These are phyloP conservation scores for Camelina neglecta DNA, from an alignment of 345 rosid species.

Conservation along the genomic window DNA sequence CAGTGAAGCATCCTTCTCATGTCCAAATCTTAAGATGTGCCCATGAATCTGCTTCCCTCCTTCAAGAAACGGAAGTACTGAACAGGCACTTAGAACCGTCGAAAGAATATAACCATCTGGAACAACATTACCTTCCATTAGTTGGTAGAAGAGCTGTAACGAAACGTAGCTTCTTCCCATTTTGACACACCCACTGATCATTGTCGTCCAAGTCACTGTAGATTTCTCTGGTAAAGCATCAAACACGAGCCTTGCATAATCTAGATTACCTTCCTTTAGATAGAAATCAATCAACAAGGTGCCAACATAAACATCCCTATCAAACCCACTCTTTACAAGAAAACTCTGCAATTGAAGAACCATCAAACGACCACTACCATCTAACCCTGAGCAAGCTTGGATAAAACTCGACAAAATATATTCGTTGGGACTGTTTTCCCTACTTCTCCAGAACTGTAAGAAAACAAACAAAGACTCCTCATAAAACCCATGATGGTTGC, in stretches of 20 bases:
- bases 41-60: slow-evolving; percentile 83
- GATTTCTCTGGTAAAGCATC: slow-evolving; percentile 59
- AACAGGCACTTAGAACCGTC: slow-evolving; percentile 66
- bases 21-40: slow-evolving; percentile 58
- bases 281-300: slow-evolving; percentile 67
- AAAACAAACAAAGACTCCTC: slow-evolving; percentile 56
- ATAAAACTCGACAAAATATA: slow-evolving; percentile 71
- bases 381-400: slow-evolving; percentile 55
- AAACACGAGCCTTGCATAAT: slow-evolving; percentile 65
- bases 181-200: slow-evolving; percentile 65
- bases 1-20: slow-evolving; percentile 64
- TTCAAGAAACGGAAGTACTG: slow-evolving; percentile 52
- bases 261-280: slow-evolving; percentile 52
- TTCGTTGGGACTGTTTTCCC: slow-evolving; percentile 54
- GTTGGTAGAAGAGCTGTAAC: slow-evolving; percentile 53
- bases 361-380: slow-evolving; percentile 29
- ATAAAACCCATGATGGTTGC: slow-evolving; percentile 49
- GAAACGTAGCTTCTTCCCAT: slow-evolving; percentile 61
- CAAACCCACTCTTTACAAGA: slow-evolving; percentile 61
- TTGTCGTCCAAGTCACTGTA: slow-evolving; percentile 70
- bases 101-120: slow-evolving; percentile 67
- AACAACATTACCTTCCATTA: slow-evolving; percentile 46
- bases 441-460: slow-evolving; percentile 51
- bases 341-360: slow-evolving; percentile 65
- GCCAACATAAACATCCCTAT: slow-evolving; percentile 67